phyloP scores from a whole-genome alignment of 768 basidiomycete species.

The Leccinellum luteum region DNA sequence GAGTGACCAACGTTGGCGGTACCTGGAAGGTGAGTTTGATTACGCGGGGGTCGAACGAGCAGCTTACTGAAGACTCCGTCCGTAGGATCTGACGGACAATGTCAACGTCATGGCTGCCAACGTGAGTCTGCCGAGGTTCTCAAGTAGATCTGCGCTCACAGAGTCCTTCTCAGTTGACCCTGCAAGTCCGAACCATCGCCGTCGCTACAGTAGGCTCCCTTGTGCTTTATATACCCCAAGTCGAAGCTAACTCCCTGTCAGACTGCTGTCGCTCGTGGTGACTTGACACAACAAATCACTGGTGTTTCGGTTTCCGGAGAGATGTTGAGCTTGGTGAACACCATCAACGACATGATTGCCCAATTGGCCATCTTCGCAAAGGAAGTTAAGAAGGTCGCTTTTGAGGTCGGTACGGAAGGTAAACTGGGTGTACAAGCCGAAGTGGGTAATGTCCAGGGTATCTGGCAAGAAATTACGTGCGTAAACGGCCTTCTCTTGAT shows the following conservation, averaged over 20 bases:
- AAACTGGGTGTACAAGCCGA: conserved; percentile 97
- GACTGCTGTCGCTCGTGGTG: conserved; percentile 92
- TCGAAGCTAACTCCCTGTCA: conserved; percentile 25
- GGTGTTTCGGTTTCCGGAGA: conserved; percentile 94
- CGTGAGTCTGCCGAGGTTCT: conserved; percentile 40
- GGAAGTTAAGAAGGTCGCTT: conserved; percentile 91
- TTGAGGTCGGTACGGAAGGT: conserved; percentile 98
- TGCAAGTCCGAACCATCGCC: conserved; percentile 92
- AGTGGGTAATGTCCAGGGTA: conserved; percentile 94
- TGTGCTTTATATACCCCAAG: background rate
- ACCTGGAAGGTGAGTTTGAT: conserved; percentile 74
- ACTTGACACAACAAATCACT: conserved; percentile 89
- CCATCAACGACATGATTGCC: conserved; percentile 90
- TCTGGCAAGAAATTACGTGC: conserved; percentile 98
- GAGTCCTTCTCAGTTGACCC: conserved; percentile 59
- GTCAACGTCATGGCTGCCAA: conserved; percentile 96
- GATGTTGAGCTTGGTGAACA: conserved; percentile 93
- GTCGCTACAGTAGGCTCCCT: conserved; percentile 71
- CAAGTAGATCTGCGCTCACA: conserved; percentile 2
- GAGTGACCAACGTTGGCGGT: conserved; percentile 91
- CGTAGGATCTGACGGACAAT: conserved; percentile 83
- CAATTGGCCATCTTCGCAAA: conserved; percentile 67
- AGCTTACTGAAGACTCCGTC: conserved; percentile 12
- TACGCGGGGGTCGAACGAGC: background rate
- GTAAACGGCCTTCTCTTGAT: conserved; percentile 28